Conservation (phyloP, 208 protist genomes). For the Crithidia expoeki region DNA sequence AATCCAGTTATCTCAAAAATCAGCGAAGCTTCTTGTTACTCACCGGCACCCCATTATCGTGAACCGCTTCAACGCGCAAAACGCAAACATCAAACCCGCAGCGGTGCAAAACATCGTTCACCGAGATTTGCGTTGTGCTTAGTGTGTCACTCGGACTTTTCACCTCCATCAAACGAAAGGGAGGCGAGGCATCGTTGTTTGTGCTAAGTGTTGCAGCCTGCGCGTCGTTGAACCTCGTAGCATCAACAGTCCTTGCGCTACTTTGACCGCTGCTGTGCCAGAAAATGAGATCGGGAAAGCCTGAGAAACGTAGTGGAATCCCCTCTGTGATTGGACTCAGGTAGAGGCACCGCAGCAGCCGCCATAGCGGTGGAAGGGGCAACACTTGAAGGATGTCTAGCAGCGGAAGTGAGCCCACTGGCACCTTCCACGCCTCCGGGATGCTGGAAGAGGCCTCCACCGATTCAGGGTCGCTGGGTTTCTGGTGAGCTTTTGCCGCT, state of each 20-base stretch:
- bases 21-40: slow-evolving; percentile 29
- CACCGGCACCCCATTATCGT: slow-evolving; percentile 21
- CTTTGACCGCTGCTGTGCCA: slow-evolving; percentile 35
- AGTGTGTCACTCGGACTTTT: slow-evolving; percentile 75
- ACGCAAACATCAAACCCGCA: slow-evolving; percentile 86
- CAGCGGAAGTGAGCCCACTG: slow-evolving; percentile 58
- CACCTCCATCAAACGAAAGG: slow-evolving; percentile 79
- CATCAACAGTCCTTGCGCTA: background rate
- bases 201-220: background rate
- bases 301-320: slow-evolving; percentile 56
- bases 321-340: slow-evolving; percentile 56
- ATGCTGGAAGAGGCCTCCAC: background rate
- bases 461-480: background rate
- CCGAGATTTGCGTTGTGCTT: slow-evolving; percentile 66
- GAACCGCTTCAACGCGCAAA: slow-evolving; percentile 90
- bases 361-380: slow-evolving; percentile 50
- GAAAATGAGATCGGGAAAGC: slow-evolving; percentile 82
- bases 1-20: too few relatives aligned
- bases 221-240: background rate
- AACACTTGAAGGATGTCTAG: slow-evolving; percentile 57
- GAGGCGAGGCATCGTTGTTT: background rate
- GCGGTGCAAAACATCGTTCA: slow-evolving; percentile 68
- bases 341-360: slow-evolving; percentile 64
- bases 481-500: too few relatives aligned
- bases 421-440: slow-evolving; percentile 38